Percentiles rank a stretch among this genome's conserved stretches.
These are phyloP conservation scores for Globisporangium iwayamae DNA, from an alignment of 352 stramenopile genomes.

Conservation along the genomic window DNA sequence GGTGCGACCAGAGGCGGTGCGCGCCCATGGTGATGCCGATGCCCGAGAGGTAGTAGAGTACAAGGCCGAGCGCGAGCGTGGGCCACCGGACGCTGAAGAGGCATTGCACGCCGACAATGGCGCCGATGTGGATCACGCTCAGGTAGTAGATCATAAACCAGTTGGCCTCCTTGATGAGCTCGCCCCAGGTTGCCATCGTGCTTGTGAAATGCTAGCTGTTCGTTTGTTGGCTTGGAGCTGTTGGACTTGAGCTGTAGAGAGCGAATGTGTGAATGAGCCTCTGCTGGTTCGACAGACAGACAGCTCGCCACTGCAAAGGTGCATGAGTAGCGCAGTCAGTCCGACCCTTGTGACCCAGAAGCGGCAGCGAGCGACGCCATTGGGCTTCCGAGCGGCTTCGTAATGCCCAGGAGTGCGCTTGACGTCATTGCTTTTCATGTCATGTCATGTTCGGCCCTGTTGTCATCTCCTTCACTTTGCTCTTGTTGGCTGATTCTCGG, in stretches of 20 bases:
- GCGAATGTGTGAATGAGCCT: constrained; percentile 6
- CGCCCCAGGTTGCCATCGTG: constrained; percentile 49
- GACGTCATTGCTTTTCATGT: neutral
- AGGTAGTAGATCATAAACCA: constrained; percentile 99
- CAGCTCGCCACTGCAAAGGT: neutral
- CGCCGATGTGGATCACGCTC: constrained; percentile 89
- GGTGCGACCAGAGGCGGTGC: constrained; percentile 97
- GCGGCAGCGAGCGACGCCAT: neutral
- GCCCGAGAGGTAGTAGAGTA: constrained; percentile 91
- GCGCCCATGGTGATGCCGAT: constrained; percentile 98
- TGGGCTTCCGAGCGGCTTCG: neutral
- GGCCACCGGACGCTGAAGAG: constrained; percentile 77
- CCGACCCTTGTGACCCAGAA: neutral
- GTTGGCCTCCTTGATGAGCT: constrained; percentile 90
- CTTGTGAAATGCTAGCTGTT: neutral
- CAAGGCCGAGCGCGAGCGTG: constrained; percentile 88
- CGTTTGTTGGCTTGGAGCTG: neutral
- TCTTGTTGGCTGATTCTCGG: neutral
- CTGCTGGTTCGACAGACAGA: neutral
- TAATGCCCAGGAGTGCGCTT: neutral
- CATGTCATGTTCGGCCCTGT: constrained; percentile 3
- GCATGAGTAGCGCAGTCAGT: neutral
- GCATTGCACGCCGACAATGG: constrained; percentile 82
- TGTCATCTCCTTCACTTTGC: neutral
- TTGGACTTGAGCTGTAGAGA: constrained; percentile 7